phyloP scores from a whole-genome alignment of 257 asterid genomes.

The Thymus mandschuricus region DNA sequence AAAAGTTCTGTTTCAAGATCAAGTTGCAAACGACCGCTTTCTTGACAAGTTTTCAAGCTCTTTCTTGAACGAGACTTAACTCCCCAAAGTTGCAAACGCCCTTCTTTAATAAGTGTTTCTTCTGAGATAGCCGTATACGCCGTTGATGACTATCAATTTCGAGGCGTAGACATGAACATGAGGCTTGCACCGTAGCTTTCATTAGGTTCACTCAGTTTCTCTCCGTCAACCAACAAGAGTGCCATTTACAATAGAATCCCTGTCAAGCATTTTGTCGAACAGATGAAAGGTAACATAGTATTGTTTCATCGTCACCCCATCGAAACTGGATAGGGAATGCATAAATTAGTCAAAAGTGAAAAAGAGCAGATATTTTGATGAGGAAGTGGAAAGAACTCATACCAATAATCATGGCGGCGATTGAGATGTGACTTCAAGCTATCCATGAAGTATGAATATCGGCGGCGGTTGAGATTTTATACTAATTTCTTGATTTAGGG shows the following conservation, averaged over 20 bases:
- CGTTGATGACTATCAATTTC: no score
- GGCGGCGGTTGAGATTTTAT: neutral
- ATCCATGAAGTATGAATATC: no score
- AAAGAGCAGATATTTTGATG: no score
- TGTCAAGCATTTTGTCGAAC: neutral
- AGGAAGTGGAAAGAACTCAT: neutral
- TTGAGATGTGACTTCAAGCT: neutral
- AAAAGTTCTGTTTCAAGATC: no score
- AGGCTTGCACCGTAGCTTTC: no score
- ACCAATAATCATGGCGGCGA: neutral
- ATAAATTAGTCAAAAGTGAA: neutral
- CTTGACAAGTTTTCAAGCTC: no score
- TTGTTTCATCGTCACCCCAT: neutral
- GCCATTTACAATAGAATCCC: neutral
- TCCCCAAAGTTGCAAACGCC: no score
- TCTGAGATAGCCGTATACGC: no score
- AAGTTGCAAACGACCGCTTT: no score
- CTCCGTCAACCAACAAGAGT: neutral
- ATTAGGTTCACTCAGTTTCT: neutral
- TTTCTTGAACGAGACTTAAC: no score
- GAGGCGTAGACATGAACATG: no score
- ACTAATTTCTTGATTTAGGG: neutral
- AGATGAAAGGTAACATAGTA: neutral
- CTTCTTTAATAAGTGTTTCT: no score
- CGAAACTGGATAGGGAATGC: neutral